These are phyloP conservation scores for Penicillium sp. DNA, from an alignment of 2,329 filamentous ascomycete species.

Conservation along the genomic window DNA sequence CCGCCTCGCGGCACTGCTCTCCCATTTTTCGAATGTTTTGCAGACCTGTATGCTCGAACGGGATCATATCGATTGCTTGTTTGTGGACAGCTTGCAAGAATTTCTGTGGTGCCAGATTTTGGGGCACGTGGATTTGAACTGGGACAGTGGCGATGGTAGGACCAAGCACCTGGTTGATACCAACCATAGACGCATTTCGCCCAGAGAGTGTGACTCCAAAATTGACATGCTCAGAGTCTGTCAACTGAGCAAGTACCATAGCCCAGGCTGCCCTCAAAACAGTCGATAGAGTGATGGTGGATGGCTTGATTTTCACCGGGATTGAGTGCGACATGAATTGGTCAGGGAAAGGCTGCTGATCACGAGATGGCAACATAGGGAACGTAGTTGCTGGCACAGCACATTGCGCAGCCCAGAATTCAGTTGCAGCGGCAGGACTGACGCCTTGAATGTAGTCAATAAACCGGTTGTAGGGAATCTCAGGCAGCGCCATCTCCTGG, in stretches of 20 bases:
- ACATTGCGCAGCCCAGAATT: slow-evolving; percentile 4
- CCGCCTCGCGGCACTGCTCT: slow-evolving; percentile 1
- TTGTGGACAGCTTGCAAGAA: background rate
- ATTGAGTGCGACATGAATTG: background rate
- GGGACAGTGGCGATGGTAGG: slow-evolving; percentile 38
- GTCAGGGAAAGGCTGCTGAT: background rate
- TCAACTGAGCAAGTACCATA: slow-evolving; percentile 29
- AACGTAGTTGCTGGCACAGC: background rate
- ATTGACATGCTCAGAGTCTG: slow-evolving; percentile 31
- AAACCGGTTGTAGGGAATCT: background rate
- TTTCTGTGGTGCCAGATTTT: background rate
- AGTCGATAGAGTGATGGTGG: slow-evolving; percentile 18
- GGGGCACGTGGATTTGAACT: background rate
- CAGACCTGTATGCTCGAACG: slow-evolving; percentile 3
- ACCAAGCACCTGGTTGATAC: slow-evolving; percentile 35
- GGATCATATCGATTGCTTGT: background rate
- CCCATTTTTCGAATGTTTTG: slow-evolving; percentile 1
- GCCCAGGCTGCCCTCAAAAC: slow-evolving; percentile 36
- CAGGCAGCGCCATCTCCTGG: background rate
- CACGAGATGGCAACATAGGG: background rate
- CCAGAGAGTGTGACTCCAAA: slow-evolving; percentile 38
- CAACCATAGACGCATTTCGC: slow-evolving; percentile 30
- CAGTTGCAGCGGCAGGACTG: background rate
- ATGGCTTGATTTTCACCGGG: background rate
- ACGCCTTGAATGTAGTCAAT: slow-evolving; percentile 1